Evolutionary conservation across 2,329 filamentous ascomycete genomes (phyloP), one percentile per base, ranked within the genome.

Genomic region (Epichloe uncinata): DNA sequence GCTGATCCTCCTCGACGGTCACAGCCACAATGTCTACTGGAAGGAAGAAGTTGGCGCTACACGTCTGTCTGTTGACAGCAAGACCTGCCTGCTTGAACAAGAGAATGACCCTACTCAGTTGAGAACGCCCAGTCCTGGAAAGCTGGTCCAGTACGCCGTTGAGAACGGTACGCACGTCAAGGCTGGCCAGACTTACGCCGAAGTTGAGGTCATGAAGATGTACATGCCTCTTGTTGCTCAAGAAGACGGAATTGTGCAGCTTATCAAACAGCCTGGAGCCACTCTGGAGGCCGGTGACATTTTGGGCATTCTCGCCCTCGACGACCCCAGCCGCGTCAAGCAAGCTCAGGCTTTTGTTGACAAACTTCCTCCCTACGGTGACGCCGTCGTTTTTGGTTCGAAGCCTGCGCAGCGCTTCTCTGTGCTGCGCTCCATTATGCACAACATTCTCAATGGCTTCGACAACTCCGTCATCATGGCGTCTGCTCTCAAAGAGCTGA

Each of bases 141-240:
- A 98, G 75, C 84, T 98, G 36, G 91, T 98, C 72, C 96, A 95
- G 73, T 98, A 93, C 70, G 86, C 88, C 1, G 87, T 98, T 2
- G 93, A 96, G 68, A 97, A 95, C 62, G 93, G 93, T 53, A 79
- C 89, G 58, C 93, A 98, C 66, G 82, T 98, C 68, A 84, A 81
- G 68, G 88, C 94, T 59, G 91, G 91, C 51, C 87, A 97, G 68
- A 76, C 91, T 35, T 98, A 89, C 63, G 93, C 93, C 50, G 93
- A 98, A 69, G 91, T 98, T 38, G 93, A 98, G 71, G 93, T 98
- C 70, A 98, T 98, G 93, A 98, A 98, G 79, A 98, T 98, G 93
- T 97, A 97, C 78, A 98, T 98, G 93, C 93, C 93, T 62, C 77
- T 98, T 50, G 79, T 98, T 54, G 87, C 93, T 3, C 85, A 90